phyloP scores from a whole-genome alignment of 306 rosid species.

The Alnus glutinosa region DNA sequence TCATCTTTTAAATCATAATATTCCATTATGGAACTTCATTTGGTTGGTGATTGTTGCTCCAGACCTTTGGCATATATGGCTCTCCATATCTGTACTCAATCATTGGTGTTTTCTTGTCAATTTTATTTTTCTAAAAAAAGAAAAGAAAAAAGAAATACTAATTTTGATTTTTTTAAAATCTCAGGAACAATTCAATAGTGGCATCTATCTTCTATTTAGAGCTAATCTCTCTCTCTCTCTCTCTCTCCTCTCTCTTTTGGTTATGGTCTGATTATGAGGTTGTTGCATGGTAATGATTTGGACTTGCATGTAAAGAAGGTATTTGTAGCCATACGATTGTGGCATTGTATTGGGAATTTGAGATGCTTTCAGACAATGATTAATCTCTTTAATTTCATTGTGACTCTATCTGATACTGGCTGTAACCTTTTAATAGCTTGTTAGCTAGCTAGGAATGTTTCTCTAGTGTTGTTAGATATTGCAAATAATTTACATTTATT shows the following conservation, averaged over 20 bases:
- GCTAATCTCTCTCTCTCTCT: too few species aligned
- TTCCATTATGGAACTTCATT: neutral
- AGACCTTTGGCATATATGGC: neutral
- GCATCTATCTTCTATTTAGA: too few species aligned
- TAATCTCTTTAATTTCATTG: neutral
- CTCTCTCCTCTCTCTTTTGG: too few species aligned
- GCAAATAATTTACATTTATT: too few species aligned
- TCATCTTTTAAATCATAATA: too few species aligned
- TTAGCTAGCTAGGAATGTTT: too few species aligned
- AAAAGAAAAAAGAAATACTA: neutral
- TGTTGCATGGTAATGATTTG: conserved; percentile 69
- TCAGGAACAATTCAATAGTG: too few species aligned
- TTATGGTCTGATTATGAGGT: conserved; percentile 52
- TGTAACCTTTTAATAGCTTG: neutral
- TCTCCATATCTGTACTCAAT: neutral
- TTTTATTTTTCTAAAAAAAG: neutral
- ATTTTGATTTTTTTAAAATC: neutral
- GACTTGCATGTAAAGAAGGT: conserved; percentile 75
- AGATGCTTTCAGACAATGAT: neutral
- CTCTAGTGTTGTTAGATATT: too few species aligned
- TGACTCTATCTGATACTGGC: too few species aligned
- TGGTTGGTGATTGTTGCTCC: conserved; percentile 12
- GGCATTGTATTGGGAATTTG: conserved; percentile 5
- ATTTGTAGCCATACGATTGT: conserved; percentile 25
- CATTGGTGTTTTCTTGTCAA: neutral